phyloP scores from a whole-genome alignment of 2,329 filamentous ascomycete genomes.

The Alternaria sp. region DNA sequence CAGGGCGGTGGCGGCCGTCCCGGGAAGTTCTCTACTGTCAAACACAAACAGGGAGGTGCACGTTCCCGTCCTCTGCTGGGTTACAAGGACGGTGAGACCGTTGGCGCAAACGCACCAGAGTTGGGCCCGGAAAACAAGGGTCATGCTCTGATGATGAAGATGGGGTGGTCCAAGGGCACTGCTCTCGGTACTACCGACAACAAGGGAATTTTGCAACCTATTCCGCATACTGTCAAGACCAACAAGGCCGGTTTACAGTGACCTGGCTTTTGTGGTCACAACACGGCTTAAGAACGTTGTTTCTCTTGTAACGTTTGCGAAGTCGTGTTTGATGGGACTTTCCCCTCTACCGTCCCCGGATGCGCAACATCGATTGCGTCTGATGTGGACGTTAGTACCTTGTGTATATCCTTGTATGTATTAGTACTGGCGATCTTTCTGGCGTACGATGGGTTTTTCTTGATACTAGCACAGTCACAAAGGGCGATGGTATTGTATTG shows the following conservation, averaged over 20 bases:
- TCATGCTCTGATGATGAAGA: conserved; percentile 88
- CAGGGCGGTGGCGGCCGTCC: conserved; percentile 20
- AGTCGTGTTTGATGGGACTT: neutral
- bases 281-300: neutral
- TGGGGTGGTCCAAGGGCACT: conserved; percentile 93
- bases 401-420: neutral
- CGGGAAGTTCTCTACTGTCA: conserved; percentile 17
- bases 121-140: conserved; percentile 84
- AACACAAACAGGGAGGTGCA: conserved; percentile 20
- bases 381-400: neutral
- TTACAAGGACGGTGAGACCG: conserved; percentile 85
- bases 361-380: neutral
- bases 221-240: conserved; percentile 86
- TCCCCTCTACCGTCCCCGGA: neutral
- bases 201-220: conserved; percentile 86
- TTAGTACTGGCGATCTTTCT: neutral
- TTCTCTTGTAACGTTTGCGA: neutral
- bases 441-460: neutral
- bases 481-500: conserved; percentile 1
- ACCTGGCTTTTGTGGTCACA: neutral
- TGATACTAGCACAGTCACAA: neutral
- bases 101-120: conserved; percentile 85
- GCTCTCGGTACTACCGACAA: conserved; percentile 83
- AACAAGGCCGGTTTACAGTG: conserved; percentile 76
- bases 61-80: conserved; percentile 37